Base-by-base conservation (phyloP, 352 stramenopile genomes). In the Globisporangium polare region DNA sequence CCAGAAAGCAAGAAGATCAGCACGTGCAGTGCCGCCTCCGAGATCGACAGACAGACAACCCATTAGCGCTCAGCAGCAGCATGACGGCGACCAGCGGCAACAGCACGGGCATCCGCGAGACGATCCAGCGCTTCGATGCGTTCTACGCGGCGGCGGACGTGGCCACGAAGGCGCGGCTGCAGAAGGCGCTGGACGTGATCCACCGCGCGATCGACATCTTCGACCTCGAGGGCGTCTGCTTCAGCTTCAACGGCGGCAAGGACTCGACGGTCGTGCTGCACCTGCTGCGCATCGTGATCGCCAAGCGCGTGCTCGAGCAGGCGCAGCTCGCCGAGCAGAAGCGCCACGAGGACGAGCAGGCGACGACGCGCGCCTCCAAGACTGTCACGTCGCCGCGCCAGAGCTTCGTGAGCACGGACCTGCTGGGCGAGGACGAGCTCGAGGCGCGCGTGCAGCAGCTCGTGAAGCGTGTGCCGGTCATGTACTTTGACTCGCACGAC, bases 401-500 rank as follows among this genome's bases (percentile, higher is more conserved):
- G 39, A 71, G 62, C 68, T 83, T 90, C 53, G 65, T 86, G 52
- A 79, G 69, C 58, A 58, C 66, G 26, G 77, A 85, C 37, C 58
- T 89, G 31, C 54, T 90, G 59, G 58, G 60, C 15, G 66, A 81
- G 37, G 62, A 79, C 0, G 78, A 88, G 45, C 68, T 94, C 9
- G 80, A 91, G 62, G 37, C 39, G 15, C 73, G 68, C 26, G 79
- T 89, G 29, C 60, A 68, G 18, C 53, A 62, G 29, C 65, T 74
- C 42, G 63, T 94, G 42, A 68, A 77, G 45, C 72, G 73, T 22
- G 65, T 96, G 26, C 88, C 86, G 0, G 82, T 98, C 17, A 96
- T 99, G 71, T 99, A 98, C 78, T 99, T 99, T 72, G 86, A 99
- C 63, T 95, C 97, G 60, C 70, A 87, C 37, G 85, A 98, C 68